Evolutionary conservation across 2,329 filamentous ascomycete genomes (phyloP).

Genomic region (Cryphonectria radicalis): DNA sequence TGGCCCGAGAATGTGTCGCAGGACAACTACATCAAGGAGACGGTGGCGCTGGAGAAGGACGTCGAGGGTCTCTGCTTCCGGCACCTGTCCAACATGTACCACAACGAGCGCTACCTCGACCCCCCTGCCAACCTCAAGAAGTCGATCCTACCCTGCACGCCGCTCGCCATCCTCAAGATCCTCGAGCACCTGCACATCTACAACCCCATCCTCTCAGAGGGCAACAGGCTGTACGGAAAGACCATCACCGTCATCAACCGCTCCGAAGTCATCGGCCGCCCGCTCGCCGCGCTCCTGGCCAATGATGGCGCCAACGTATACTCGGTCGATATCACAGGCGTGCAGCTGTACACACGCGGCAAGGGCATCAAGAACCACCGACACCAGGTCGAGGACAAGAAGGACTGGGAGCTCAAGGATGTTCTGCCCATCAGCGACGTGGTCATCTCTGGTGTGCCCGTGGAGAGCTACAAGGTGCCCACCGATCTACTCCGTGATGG

Average conservation of each 20-base stretch:
- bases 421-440: conserved; percentile 89
- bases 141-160: conserved; percentile 93
- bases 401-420: conserved; percentile 77
- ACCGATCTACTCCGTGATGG: conserved; percentile 82
- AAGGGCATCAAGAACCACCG: conserved; percentile 82
- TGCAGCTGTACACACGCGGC: conserved; percentile 90
- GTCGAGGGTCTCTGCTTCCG: conserved; percentile 93
- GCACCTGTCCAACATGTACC: conserved; percentile 99
- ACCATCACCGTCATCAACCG: conserved; percentile 97
- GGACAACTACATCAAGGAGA: conserved; percentile 95
- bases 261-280: conserved; percentile 92
- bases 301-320: conserved; percentile 97
- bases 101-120: conserved; percentile 95
- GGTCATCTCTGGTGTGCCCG: conserved; percentile 90
- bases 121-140: conserved; percentile 77
- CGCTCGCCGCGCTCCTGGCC: conserved; percentile 87
- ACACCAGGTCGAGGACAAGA: conserved; percentile 85
- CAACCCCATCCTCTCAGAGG: conserved; percentile 90
- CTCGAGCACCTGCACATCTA: conserved; percentile 95
- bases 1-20: conserved; percentile 79
- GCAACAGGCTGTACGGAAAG: conserved; percentile 90
- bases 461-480: conserved; percentile 87
- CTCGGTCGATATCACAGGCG: conserved; percentile 88
- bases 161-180: conserved; percentile 94
- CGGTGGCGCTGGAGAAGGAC: conserved; percentile 87